These are phyloP conservation scores for Vanderwaltozyma tropicalis DNA, from an alignment of 805 yeast genomes.

Conservation along the genomic window DNA sequence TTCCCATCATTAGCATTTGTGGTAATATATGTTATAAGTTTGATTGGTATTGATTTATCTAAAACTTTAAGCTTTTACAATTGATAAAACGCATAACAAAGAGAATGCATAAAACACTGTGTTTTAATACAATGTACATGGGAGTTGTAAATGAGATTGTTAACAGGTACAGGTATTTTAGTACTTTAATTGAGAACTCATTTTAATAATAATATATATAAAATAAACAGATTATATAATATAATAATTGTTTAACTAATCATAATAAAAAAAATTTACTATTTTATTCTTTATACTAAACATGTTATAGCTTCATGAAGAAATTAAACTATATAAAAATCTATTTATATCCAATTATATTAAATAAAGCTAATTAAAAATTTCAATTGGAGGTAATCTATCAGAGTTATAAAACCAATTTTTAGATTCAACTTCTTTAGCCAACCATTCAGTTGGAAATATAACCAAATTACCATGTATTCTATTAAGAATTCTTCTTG, in stretches of 20 bases:
- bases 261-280: background rate
- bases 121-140: background rate
- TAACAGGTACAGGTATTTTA: too few species aligned
- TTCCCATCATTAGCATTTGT: slow-evolving; percentile 55
- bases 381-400: slow-evolving; percentile 89
- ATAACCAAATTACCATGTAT: slow-evolving; percentile 79
- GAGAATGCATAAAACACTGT: too few species aligned
- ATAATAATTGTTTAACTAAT: too few species aligned
- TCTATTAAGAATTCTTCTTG: slow-evolving; percentile 59
- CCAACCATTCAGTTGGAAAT: slow-evolving; percentile 90
- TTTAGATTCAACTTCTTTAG: slow-evolving; percentile 74
- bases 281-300: background rate
- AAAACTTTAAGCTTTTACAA: slow-evolving; percentile 31
- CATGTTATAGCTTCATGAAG: background rate
- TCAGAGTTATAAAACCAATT: slow-evolving; percentile 96
- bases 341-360: background rate
- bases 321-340: background rate
- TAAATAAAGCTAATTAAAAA: slow-evolving; percentile 34
- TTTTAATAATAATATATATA: too few species aligned
- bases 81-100: slow-evolving; percentile 2
- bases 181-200: too few species aligned
- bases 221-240: too few species aligned
- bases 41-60: slow-evolving; percentile 66
- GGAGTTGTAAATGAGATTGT: too few species aligned
- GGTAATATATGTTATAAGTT: slow-evolving; percentile 47